Conservation (phyloP, 2,329 filamentous ascomycete genomes). For the Coniosporium uncinatum region DNA sequence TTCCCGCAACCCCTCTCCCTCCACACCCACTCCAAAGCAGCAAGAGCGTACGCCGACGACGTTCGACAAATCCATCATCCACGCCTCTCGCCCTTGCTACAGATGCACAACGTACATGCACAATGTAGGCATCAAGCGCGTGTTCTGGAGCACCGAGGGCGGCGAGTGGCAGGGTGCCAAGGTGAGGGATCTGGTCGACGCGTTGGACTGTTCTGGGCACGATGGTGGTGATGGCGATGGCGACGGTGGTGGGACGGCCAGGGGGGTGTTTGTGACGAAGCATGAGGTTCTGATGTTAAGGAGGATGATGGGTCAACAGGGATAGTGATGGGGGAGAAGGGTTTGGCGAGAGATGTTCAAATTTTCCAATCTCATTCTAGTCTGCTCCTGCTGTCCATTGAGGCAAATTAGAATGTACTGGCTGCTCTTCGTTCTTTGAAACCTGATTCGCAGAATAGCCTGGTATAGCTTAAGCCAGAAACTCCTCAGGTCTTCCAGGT, state of each 20-base stretch:
- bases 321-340: no score
- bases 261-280: conserved; percentile 43
- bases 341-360: no score
- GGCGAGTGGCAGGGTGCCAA: conserved; percentile 45
- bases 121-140: conserved; percentile 43
- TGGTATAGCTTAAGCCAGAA: no score
- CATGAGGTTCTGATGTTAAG: conserved; percentile 44
- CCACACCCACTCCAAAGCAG: neutral
- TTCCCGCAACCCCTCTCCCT: neutral
- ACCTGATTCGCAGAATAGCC: no score
- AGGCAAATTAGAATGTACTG: no score
- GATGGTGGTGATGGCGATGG: conserved; percentile 9
- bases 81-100: conserved; percentile 44
- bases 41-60: conserved; percentile 3
- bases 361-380: no score
- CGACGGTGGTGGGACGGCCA: conserved; percentile 12
- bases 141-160: conserved; percentile 45
- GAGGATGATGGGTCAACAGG: conserved; percentile 21
- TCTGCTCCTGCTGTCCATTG: no score
- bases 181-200: conserved; percentile 41
- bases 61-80: conserved; percentile 15
- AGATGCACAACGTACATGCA: conserved; percentile 46
- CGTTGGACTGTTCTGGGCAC: conserved; percentile 24
- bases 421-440: no score
- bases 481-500: no score